Base-by-base conservation (phyloP, 1,139 yeast species). In the Suhomyces bokatorum region DNA sequence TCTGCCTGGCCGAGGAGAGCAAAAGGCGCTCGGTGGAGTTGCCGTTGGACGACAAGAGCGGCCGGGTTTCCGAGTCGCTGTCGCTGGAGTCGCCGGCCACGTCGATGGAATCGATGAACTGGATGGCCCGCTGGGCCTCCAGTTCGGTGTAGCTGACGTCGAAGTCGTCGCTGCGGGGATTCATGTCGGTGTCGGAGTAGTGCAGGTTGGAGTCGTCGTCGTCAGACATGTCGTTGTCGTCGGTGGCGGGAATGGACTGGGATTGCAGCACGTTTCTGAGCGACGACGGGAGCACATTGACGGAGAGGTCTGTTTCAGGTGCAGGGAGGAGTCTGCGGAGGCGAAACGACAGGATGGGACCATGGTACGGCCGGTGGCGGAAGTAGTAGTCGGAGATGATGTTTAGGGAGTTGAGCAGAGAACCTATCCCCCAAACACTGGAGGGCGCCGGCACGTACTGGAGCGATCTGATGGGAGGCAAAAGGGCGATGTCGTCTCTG, bases 1-100 rank as follows among this genome's bases (percentile, higher is more conserved):
- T 62, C 35, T 63, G 64, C n/a, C 68, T 53, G 3, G 69, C 69
- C 10, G 66, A 57, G 4, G 67, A 56, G 3, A 66, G 54, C 6
- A 66, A 52, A n/a, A 64, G 51, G 29, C 62, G 47, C 43, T 64
- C 68, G 36, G 53, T 55, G 7, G 60, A 32, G 13, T 45, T 37
- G 22, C 37, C 32, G 12, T 32, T 28, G 13, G 38, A 29, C 8
- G 33, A 43, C 34, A 32, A 20, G 4, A 28, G 22, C 2, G 44
- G 37, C 14, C 37, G 26, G 6, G 41, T 24, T 15, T 40, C 42
- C 7, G 42, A 39, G 12, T 45, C 50, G 31, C 17, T 17, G 3
- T 45, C 46, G 36, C 45, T 35, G 29, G 46, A 38, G 15, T 41
- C 36, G 11, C 37, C 49, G 1, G 40, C 40, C 16, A 45, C 45